phyloP scores from a whole-genome alignment of 164 flowering plant genomes.

The Buxus sempervirens region DNA sequence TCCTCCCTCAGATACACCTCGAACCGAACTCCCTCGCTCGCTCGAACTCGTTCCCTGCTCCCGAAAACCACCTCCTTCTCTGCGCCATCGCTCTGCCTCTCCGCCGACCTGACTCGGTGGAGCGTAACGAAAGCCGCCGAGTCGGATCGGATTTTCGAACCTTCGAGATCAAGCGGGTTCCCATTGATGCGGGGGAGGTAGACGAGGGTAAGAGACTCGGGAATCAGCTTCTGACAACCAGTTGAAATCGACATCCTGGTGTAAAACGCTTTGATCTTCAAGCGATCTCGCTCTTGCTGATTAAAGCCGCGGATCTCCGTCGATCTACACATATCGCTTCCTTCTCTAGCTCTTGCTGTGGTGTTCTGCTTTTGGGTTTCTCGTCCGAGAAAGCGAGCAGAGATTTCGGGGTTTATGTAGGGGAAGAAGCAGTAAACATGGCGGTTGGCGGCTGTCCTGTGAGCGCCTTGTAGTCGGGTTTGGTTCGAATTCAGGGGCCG shows the following conservation, averaged over 20 bases:
- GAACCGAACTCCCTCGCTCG: constrained; percentile 51
- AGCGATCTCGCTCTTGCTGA: constrained; percentile 16
- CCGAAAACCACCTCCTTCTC: constrained; percentile 27
- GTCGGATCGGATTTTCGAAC: constrained; percentile 41
- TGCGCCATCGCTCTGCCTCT: not conserved
- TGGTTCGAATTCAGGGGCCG: too few species aligned
- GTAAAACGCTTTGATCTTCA: constrained; percentile 43
- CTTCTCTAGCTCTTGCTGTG: not conserved
- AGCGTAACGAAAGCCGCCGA: constrained; percentile 53
- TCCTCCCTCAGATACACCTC: constrained; percentile 57
- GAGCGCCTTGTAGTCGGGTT: too few species aligned
- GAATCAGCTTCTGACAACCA: constrained; percentile 14
- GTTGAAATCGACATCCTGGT: constrained; percentile 27
- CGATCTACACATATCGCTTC: constrained; percentile 52
- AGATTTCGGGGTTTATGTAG: not conserved
- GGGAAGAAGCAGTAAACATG: not conserved
- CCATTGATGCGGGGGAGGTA: constrained; percentile 56
- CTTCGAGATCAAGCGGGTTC: constrained; percentile 38
- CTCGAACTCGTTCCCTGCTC: constrained; percentile 43
- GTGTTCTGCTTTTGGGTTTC: not conserved
- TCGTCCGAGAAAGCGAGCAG: too few species aligned
- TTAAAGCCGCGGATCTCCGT: constrained; percentile 25
- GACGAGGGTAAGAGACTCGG: constrained; percentile 48
- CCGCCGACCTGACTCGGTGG: constrained; percentile 32
- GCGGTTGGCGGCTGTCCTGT: too few species aligned